phyloP scores from a whole-genome alignment of 2,329 filamentous ascomycete species.

The Aspergillus bombycis region DNA sequence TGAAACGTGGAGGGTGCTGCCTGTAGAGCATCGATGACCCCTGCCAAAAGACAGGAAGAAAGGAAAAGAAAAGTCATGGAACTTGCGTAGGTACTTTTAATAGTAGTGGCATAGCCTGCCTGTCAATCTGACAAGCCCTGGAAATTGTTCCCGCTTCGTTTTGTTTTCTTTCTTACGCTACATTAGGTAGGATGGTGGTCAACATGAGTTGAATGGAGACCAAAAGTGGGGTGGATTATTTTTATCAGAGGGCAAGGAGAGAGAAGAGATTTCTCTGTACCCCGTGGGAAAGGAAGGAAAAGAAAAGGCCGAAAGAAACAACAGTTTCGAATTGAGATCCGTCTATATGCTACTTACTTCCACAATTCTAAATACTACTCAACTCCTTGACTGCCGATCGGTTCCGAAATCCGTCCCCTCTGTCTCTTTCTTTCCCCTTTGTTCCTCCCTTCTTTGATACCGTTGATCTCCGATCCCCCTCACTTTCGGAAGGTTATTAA shows the following conservation, averaged over 20 bases:
- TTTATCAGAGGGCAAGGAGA: background rate
- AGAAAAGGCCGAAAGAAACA: background rate
- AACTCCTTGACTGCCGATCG: background rate
- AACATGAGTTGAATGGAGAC: background rate
- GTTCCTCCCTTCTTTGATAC: background rate
- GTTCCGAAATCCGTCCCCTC: background rate
- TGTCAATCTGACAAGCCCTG: background rate
- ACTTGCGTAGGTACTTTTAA: background rate
- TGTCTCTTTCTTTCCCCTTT: background rate
- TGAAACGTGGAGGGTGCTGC: background rate
- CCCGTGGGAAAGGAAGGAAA: too few relatives aligned
- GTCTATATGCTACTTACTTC: background rate
- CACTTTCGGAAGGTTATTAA: constrained; percentile 31
- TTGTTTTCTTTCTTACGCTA: background rate
- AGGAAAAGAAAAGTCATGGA: too few relatives aligned
- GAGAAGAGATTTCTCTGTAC: too few relatives aligned
- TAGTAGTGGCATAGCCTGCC: background rate
- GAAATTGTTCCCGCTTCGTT: background rate
- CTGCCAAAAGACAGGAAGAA: too few relatives aligned
- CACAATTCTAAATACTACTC: background rate
- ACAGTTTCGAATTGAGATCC: too few relatives aligned
- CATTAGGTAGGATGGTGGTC: background rate
- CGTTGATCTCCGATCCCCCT: background rate
- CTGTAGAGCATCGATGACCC: background rate
- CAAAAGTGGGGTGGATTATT: background rate